Evolutionary conservation across 768 basidiomycete genomes (phyloP).

Genomic region (Pleurotus giganteus): DNA sequence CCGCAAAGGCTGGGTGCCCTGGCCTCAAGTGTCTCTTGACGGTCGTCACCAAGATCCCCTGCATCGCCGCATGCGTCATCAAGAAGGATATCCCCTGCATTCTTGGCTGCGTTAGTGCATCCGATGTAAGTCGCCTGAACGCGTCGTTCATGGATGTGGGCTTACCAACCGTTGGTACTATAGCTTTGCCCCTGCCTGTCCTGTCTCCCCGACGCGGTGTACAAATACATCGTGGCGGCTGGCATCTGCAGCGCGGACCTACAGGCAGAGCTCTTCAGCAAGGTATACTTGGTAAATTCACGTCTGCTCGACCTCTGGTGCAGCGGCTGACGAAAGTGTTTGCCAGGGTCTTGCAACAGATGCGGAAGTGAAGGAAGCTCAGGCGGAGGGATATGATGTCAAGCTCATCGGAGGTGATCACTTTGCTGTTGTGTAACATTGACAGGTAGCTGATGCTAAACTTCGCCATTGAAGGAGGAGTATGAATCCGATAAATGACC

Average conservation of each 20-base stretch:
- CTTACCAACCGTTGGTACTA: not conserved
- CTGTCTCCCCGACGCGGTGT: not conserved
- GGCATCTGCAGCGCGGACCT: not conserved
- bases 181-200: not conserved
- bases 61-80: not conserved
- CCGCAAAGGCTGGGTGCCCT: not conserved
- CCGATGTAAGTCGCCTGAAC: not conserved
- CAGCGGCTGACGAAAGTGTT: no score
- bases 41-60: no score
- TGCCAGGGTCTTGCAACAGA: no score
- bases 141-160: not conserved
- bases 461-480: no score
- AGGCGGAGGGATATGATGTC: no score
- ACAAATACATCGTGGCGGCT: not conserved
- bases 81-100: not conserved
- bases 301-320: no score
- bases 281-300: not conserved
- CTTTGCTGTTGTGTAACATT: no score
- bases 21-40: not conserved
- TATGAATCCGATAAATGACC: no score
- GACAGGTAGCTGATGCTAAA: no score
- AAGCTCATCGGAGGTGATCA: no score
- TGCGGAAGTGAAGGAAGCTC: no score
- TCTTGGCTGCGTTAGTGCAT: not conserved
- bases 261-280: not conserved